Conservation (phyloP, 305 asterid genomes). For the Rubia peregrina region DNA sequence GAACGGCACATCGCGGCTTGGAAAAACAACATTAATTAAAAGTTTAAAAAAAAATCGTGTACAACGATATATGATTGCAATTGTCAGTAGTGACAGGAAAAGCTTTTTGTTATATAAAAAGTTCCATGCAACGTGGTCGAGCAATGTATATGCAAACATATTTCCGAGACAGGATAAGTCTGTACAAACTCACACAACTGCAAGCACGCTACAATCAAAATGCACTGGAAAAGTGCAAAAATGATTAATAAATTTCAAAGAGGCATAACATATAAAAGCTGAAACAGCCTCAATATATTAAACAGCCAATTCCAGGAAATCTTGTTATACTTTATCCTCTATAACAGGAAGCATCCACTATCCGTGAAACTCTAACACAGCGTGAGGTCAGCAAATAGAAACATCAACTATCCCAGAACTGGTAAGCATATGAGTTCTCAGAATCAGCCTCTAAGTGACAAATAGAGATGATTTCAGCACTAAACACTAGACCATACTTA, state of each 20-base stretch:
- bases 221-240: background rate
- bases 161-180: background rate
- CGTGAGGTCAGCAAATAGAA: background rate
- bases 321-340: background rate
- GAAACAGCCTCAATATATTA: background rate
- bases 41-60: background rate
- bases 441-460: background rate
- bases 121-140: background rate
- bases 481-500: background rate
- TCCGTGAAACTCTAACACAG: background rate
- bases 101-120: background rate
- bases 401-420: too few relatives aligned
- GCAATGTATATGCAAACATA: background rate
- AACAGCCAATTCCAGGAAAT: background rate
- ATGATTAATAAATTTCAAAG: too few relatives aligned
- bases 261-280: background rate
- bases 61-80: background rate
- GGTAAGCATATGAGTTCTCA: background rate
- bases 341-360: background rate
- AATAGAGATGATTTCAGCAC: background rate
- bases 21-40: background rate
- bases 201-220: background rate
- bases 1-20: background rate
- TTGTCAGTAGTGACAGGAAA: background rate
- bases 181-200: background rate